Conservation (phyloP, 306 rosid genomes). For the Citrullus colocynthis region DNA sequence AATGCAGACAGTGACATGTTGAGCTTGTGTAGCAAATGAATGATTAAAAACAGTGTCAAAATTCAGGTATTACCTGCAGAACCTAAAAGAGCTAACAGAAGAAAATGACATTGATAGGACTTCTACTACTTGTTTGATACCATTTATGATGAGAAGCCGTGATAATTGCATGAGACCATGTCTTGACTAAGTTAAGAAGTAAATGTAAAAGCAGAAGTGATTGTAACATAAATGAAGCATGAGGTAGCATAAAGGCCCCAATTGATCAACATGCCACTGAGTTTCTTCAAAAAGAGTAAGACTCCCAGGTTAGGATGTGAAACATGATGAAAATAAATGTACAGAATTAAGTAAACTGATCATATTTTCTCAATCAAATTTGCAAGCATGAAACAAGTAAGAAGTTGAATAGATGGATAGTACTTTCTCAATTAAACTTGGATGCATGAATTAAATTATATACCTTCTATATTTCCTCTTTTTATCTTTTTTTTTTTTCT, state of each 20-base stretch:
- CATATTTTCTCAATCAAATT: background rate
- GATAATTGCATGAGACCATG: background rate
- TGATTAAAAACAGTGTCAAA: background rate
- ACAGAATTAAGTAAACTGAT: background rate
- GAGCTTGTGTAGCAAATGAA: background rate
- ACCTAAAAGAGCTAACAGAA: background rate
- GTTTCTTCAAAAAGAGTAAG: background rate
- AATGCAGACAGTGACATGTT: background rate
- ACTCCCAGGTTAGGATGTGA: background rate
- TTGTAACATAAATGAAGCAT: background rate
- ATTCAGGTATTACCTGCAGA: background rate
- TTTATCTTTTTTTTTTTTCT: background rate
- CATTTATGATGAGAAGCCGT: background rate
- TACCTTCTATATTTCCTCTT: no score
- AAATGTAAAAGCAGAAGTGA: background rate
- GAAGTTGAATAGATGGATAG: no score
- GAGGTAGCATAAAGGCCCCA: background rate
- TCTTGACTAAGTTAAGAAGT: background rate
- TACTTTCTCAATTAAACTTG: no score
- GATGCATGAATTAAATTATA: no score
- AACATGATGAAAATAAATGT: background rate
- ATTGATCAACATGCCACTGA: background rate
- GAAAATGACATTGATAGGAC: background rate
- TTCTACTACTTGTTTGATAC: background rate
- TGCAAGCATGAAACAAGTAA: background rate